These are phyloP conservation scores for Serendipita sp. DNA, from an alignment of 768 basidiomycete species.

Conservation along the genomic window DNA sequence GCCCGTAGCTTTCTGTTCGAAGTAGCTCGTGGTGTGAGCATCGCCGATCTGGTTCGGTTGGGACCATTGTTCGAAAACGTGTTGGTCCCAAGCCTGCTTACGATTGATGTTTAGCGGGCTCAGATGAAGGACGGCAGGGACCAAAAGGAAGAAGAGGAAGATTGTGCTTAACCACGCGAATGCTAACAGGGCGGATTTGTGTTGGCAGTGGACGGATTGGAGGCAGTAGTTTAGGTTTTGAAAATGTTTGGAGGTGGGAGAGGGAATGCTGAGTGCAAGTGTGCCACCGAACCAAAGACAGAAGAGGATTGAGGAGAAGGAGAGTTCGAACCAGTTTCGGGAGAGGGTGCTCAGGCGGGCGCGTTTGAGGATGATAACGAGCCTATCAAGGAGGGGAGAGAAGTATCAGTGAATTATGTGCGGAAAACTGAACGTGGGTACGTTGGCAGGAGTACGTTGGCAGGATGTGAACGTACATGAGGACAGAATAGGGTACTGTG, in stretches of 20 bases:
- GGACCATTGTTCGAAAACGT: neutral
- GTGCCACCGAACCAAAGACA: neutral
- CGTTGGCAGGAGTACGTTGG: neutral
- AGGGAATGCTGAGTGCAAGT: too few species aligned
- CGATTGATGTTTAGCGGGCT: too few species aligned
- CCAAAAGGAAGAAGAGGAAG: neutral
- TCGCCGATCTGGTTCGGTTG: neutral
- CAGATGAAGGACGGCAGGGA: neutral
- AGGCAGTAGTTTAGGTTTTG: neutral
- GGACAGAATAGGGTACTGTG: neutral
- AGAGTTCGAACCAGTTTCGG: conserved; percentile 6
- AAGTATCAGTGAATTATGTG: neutral
- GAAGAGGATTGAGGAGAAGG: neutral
- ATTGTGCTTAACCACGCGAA: neutral
- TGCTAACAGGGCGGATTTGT: neutral
- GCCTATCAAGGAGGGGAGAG: neutral
- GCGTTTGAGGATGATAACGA: neutral
- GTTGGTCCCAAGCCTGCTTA: neutral
- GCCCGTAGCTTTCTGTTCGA: neutral
- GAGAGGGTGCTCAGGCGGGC: neutral
- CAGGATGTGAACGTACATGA: neutral
- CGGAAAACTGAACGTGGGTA: neutral
- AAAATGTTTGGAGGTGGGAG: neutral
- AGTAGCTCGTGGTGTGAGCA: neutral
- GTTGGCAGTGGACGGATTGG: neutral